Base-by-base conservation (phyloP, 2,329 filamentous ascomycete genomes). In the Scorias spongiosa region DNA sequence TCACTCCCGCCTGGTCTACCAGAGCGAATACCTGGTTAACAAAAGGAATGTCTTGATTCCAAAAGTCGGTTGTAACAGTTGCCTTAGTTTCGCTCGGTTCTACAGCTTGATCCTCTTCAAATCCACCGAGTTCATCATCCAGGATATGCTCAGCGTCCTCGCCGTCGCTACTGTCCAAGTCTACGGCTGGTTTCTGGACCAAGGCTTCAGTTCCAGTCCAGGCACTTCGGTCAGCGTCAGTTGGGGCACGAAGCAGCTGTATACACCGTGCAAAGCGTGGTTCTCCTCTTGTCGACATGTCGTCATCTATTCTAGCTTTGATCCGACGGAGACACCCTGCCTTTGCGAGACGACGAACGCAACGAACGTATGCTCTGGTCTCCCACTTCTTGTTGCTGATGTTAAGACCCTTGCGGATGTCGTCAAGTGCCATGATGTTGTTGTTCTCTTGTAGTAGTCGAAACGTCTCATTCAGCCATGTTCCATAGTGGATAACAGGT, bases 21-120 rank as follows among this genome's bases (percentile, higher is more conserved):
- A 69, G 52, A 29, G 74, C 66, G 46, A 69, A 70, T 5, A 78
- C 54, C 3, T 71, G 58, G 47, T 79, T 78, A 34, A 66, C 56
- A 18, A 75, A 53, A 15, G 32, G 15, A 5, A 12, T 9, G 9
- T 36, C 32, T 9, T 15, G 32, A 36, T 12, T 36, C 32, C 32
- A 36, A 12, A 36, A 12, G 11, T 15, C 32, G 8, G 67, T 58
- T 49, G 76, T 70, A 2, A 75, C 71, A 7, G 61, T 69, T 76
- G 76, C 80, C 46, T 63, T 64, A 7, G 74, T 71, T 12, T 70
- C 57, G 11, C 64, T 56, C 20, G 66, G 59, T n/a, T 50, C 47
- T 39, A 39, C 41, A 8, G 43, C 34, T 14, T 40, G 44, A 34
- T 47, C 46, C 20, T 46, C 42, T 26, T 42, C 29, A 15, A 46